phyloP scores from a whole-genome alignment of 306 rosid genomes.

The Comarum palustre region DNA sequence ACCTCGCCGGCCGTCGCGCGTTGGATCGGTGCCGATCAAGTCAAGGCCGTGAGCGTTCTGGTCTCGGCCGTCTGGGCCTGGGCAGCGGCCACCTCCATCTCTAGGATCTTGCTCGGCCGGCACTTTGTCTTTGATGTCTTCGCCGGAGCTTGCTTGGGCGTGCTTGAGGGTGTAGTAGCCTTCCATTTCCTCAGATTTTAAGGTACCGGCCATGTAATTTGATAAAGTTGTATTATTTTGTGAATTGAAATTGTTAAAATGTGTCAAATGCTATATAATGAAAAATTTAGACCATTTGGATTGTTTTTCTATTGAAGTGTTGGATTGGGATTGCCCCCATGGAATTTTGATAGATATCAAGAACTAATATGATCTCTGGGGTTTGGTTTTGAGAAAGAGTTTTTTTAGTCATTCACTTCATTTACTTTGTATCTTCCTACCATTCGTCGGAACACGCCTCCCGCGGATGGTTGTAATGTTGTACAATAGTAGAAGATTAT shows the following conservation, averaged over 20 bases:
- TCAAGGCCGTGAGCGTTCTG: constrained; percentile 20
- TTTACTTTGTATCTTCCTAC: not conserved
- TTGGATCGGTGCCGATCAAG: constrained; percentile 30
- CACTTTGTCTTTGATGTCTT: constrained; percentile 52
- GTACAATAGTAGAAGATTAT: not conserved
- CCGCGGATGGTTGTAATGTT: not conserved
- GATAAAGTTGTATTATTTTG: not conserved
- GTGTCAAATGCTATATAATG: too few relatives aligned
- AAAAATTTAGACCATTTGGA: too few relatives aligned
- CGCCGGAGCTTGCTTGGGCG: constrained; percentile 53
- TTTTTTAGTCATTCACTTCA: not conserved
- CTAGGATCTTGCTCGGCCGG: constrained; percentile 68
- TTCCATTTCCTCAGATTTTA: constrained; percentile 42
- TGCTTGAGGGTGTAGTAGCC: constrained; percentile 55
- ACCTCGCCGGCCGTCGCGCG: constrained; percentile 19
- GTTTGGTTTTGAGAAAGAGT: not conserved
- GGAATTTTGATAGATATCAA: not conserved
- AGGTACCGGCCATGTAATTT: constrained; percentile 28
- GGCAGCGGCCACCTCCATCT: constrained; percentile 49
- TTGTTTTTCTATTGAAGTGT: not conserved
- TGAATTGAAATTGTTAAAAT: not conserved
- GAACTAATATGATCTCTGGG: not conserved
- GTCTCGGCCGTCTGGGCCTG: constrained; percentile 42
- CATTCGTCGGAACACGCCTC: not conserved
- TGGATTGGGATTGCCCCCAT: not conserved